Conservation (phyloP, 768 basidiomycete genomes). For the Xerocomellus intermedius region DNA sequence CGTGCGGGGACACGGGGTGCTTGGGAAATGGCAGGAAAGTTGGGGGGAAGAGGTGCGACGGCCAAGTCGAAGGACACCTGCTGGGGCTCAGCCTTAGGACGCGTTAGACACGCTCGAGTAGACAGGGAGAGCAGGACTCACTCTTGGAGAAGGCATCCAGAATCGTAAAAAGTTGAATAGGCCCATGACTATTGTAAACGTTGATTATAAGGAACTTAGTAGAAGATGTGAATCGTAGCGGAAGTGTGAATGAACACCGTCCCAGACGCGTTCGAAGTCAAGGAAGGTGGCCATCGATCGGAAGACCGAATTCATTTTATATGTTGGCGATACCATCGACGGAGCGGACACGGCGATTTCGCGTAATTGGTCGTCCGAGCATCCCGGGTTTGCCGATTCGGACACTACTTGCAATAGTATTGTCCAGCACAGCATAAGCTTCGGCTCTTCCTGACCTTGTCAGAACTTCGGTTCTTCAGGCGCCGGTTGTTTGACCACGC, state of each 20-base stretch:
- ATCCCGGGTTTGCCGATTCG: not conserved
- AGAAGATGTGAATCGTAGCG: constrained; percentile 13
- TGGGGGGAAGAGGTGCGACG: constrained; percentile 25
- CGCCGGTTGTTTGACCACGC: constrained; percentile 20
- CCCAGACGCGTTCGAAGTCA: constrained; percentile 19
- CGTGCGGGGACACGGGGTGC: constrained; percentile 23
- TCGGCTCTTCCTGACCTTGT: not conserved
- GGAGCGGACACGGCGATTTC: constrained; percentile 23
- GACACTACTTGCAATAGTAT: not conserved
- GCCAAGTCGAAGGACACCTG: constrained; percentile 41
- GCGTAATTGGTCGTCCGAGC: constrained; percentile 21
- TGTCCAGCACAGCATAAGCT: constrained; percentile 8
- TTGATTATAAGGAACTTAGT: constrained; percentile 25
- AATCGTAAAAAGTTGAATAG: constrained; percentile 24
- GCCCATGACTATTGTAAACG: constrained; percentile 26
- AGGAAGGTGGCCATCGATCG: constrained; percentile 19
- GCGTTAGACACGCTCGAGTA: constrained; percentile 5
- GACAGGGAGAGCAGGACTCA: constrained; percentile 11
- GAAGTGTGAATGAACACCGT: constrained; percentile 23
- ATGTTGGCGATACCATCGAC: constrained; percentile 21
- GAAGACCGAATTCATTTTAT: constrained; percentile 24
- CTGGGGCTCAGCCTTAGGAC: constrained; percentile 32
- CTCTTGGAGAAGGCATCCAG: constrained; percentile 23
- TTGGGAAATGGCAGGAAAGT: constrained; percentile 13
- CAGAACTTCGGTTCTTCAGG: constrained; percentile 3